Conservation (phyloP, 23 red algal species). For the Agarophyton chilense region DNA sequence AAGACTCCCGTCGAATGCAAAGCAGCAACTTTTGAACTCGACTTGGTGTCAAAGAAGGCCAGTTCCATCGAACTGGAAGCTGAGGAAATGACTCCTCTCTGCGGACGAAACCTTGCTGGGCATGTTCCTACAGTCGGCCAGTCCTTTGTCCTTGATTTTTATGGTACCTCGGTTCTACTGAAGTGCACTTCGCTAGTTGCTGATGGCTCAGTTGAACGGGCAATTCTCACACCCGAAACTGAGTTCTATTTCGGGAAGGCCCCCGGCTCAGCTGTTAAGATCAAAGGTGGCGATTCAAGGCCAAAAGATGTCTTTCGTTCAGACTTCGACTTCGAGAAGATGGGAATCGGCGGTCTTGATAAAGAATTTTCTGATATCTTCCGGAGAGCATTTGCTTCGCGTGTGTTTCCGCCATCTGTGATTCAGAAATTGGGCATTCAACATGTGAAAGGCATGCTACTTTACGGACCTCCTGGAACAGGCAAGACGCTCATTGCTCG, state of each 20-base stretch:
- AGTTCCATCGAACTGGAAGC: slow-evolving; percentile 57
- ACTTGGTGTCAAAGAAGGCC: slow-evolving; percentile 54
- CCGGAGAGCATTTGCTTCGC: slow-evolving; percentile 96
- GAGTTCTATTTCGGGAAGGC: slow-evolving; percentile 83
- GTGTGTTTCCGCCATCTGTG: slow-evolving; percentile 90
- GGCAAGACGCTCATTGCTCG: slow-evolving; percentile 98
- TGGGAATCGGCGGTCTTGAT: slow-evolving; percentile 98
- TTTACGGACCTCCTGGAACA: slow-evolving; percentile 96
- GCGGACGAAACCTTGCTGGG: slow-evolving; percentile 43
- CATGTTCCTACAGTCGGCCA: slow-evolving; percentile 69
- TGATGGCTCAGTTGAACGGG: slow-evolving; percentile 39
- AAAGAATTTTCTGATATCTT: slow-evolving; percentile 99
- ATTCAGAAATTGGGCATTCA: slow-evolving; percentile 96
- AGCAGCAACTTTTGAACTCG: slow-evolving; percentile 90
- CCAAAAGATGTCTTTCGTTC: slow-evolving; percentile 89
- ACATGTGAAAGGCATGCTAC: slow-evolving; percentile 98
- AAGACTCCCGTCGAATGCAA: slow-evolving; percentile 38
- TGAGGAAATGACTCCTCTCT: slow-evolving; percentile 69
- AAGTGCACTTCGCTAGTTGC: slow-evolving; percentile 54
- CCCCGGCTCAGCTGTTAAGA: slow-evolving; percentile 55
- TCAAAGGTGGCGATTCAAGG: slow-evolving; percentile 78
- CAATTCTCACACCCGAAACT: slow-evolving; percentile 29
- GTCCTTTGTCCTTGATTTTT: slow-evolving; percentile 72
- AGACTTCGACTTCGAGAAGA: slow-evolving; percentile 97
- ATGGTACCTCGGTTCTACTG: slow-evolving; percentile 59